phyloP scores from a whole-genome alignment of 306 rosid species.

The Acacia melanoxylon region DNA sequence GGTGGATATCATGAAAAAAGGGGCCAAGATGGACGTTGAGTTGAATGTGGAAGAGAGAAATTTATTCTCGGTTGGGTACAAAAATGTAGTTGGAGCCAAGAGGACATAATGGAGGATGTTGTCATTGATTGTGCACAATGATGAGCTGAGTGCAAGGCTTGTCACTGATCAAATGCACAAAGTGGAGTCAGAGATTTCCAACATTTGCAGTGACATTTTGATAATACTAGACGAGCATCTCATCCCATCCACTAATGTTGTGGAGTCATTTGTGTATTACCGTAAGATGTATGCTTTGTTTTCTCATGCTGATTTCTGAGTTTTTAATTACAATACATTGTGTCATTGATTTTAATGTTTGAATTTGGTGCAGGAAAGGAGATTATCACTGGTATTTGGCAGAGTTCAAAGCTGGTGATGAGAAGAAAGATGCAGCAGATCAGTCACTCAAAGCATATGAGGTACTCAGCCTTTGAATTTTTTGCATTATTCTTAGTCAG shows the following conservation, averaged over 20 bases:
- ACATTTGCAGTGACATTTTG: slow-evolving; percentile 48
- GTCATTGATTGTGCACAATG: slow-evolving; percentile 45
- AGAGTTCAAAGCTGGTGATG: slow-evolving; percentile 36
- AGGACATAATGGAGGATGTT: slow-evolving; percentile 53
- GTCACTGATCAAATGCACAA: slow-evolving; percentile 34
- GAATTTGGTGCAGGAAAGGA: slow-evolving; percentile 46
- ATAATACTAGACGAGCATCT: slow-evolving; percentile 50
- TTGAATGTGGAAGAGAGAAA: slow-evolving; percentile 50
- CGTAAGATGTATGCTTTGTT: slow-evolving; percentile 43
- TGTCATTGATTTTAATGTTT: not conserved
- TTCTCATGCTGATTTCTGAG: not conserved
- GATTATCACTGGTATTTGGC: slow-evolving; percentile 45
- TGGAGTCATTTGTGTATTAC: slow-evolving; percentile 40
- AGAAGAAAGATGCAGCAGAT: slow-evolving; percentile 45
- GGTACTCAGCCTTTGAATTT: slow-evolving; percentile 23
- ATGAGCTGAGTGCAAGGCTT: slow-evolving; percentile 36
- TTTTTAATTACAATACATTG: not conserved
- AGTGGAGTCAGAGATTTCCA: slow-evolving; percentile 46
- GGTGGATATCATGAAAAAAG: slow-evolving; percentile 44
- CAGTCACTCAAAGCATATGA: slow-evolving; percentile 46
- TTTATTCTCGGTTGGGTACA: slow-evolving; percentile 48
- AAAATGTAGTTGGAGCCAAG: slow-evolving; percentile 45
- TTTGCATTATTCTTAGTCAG: not conserved
- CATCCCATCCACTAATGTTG: slow-evolving; percentile 42
- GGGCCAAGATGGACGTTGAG: slow-evolving; percentile 43